Base-by-base conservation (phyloP, 345 rosid species). In the Eucalyptus pumila region DNA sequence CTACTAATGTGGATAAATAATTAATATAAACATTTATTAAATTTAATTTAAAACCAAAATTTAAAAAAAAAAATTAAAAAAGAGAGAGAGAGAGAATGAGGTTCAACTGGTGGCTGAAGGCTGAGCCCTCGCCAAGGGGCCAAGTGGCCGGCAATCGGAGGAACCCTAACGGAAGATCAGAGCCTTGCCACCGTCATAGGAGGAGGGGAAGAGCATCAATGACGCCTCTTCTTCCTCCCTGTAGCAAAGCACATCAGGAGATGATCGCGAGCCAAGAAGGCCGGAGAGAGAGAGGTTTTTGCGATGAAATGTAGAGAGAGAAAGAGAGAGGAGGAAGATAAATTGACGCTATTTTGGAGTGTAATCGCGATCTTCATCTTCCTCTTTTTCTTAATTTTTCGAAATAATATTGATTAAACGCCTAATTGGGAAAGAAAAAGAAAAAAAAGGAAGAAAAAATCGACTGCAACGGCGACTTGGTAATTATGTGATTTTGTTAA, bases 61-160 rank as follows among this genome's bases (percentile, higher is more conserved):
- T 50, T 6, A 37, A 1, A 15, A 50, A 14, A 50, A 50, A 50
- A 6, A 15, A 12, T 11, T 0, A 4, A 49, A 13, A 13, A 50
- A 0, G n/a, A n/a, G n/a, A 50, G 0, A 50, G 8, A 50, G 54
- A 50, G 54, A 50, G 52, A 16, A 16, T 1, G 54, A 50, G 54
- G 52, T 50, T 50, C 52, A 50, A 3, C 0, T 50, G 1, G 19
- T 0, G 3, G 17, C 3, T 15, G 19, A 50, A 6, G 19, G 52
- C 1, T 50, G 7, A 15, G 52, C 52, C 52, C 52, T 50, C 0
- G 5, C 11, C 23, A 1, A 16, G 8, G 52, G 50, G 50, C 15
- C 14, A 2, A 48, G 50, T 5, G 50, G 19, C 52, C 2, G 13
- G 17, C 7, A 4, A 4, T 7, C 3, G 13, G 24, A 62, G 16